Evolutionary conservation across 352 stramenopile genomes (phyloP).

Genomic region (Phytopythium helicoides): DNA sequence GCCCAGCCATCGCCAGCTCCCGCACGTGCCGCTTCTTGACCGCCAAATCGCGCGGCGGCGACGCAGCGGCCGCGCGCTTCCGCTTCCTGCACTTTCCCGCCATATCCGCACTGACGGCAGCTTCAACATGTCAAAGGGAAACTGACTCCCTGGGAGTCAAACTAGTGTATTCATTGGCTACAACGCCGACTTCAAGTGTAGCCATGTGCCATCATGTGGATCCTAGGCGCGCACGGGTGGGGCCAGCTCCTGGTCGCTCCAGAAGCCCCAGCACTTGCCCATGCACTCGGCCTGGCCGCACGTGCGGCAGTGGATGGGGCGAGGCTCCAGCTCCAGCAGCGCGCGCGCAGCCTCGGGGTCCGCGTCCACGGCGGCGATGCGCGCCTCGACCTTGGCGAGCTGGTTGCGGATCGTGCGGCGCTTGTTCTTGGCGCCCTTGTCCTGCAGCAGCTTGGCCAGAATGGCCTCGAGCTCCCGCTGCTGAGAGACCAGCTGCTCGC

Average conservation of each 20-base stretch:
- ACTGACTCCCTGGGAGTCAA: constrained; percentile 10
- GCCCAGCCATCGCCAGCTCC: constrained; percentile 45
- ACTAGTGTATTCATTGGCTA: not conserved
- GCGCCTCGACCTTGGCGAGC: constrained; percentile 54
- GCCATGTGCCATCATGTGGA: not conserved
- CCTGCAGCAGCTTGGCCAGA: constrained; percentile 34
- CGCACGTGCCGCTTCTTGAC: constrained; percentile 79
- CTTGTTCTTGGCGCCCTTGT: constrained; percentile 74
- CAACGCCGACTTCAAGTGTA: no score
- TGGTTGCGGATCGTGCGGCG: constrained; percentile 70
- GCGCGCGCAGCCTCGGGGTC: constrained; percentile 38
- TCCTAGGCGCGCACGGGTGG: not conserved
- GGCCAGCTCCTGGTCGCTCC: constrained; percentile 48
- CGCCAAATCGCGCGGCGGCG: constrained; percentile 24
- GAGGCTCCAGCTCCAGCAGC: constrained; percentile 22
- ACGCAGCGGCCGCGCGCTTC: constrained; percentile 2
- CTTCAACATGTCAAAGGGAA: constrained; percentile 4
- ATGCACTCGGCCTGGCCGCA: constrained; percentile 48
- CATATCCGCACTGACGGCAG: constrained; percentile 1
- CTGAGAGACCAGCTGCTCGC: constrained; percentile 39
- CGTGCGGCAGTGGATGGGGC: constrained; percentile 65
- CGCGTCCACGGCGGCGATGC: constrained; percentile 33
- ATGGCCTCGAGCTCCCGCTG: constrained; percentile 46
- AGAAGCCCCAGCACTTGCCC: constrained; percentile 78
- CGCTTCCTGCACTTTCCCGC: constrained; percentile 21